phyloP scores from a whole-genome alignment of 2,329 filamentous ascomycete genomes.

The Thermochaetoides dissita region DNA sequence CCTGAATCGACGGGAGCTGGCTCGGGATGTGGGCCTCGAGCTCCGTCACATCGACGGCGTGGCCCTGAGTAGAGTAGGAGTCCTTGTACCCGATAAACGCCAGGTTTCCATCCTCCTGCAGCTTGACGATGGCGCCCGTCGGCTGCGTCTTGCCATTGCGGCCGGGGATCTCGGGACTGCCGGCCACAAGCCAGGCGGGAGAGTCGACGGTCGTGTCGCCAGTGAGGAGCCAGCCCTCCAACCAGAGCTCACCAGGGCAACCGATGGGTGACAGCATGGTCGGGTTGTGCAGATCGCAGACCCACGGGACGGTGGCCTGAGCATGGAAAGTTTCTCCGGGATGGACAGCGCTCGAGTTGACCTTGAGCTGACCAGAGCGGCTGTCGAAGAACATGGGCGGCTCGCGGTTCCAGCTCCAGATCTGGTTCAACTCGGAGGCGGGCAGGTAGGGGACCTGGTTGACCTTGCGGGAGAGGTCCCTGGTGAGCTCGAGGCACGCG shows the following conservation, averaged over 20 bases:
- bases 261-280: conserved; percentile 26
- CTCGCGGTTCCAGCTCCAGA: conserved; percentile 28
- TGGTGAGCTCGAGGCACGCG: conserved; percentile 9
- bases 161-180: conserved; percentile 19
- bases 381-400: conserved; percentile 23
- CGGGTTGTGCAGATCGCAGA: conserved; percentile 20
- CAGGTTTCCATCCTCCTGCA: conserved; percentile 16
- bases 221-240: conserved; percentile 24
- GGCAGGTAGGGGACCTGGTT: conserved; percentile 25
- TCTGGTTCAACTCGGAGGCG: conserved; percentile 23
- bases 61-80: conserved; percentile 18
- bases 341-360: conserved; percentile 8
- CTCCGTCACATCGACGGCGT: conserved; percentile 25
- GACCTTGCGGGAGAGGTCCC: conserved; percentile 15
- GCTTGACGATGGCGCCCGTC: conserved; percentile 19
- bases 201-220: conserved; percentile 15
- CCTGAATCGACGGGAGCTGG: conserved; percentile 20
- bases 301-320: conserved; percentile 20
- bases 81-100: conserved; percentile 19
- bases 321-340: conserved; percentile 21
- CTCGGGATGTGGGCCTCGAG: conserved; percentile 24
- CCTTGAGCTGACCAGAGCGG: conserved; percentile 12
- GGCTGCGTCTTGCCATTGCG: conserved; percentile 17
- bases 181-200: conserved; percentile 22
- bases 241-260: conserved; percentile 24